Conservation (phyloP, 1,139 yeast genomes). For the Taiozyma sp. region DNA sequence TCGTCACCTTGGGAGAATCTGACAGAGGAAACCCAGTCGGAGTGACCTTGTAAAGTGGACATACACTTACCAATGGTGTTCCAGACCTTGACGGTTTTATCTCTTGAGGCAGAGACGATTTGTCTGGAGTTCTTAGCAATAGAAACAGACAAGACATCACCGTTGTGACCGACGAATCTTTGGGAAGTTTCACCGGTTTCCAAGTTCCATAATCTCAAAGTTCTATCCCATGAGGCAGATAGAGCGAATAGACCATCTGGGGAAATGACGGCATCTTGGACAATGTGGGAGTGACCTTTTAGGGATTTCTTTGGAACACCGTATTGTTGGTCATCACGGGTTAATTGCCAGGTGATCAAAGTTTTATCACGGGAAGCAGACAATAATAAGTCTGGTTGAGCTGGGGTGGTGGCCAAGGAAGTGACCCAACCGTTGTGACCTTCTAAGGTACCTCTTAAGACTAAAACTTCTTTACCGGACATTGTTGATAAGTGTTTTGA, state of each 20-base stretch:
- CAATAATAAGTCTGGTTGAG: conserved; percentile 96
- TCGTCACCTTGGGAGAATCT: conserved; percentile 80
- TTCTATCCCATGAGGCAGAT: conserved; percentile 99
- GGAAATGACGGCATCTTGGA: conserved; percentile 96
- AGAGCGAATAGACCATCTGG: conserved; percentile 98
- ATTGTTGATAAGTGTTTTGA: conserved; percentile 30
- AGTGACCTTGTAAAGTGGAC: conserved; percentile 90
- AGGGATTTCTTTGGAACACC: conserved; percentile 98
- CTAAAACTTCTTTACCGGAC: conserved; percentile 90
- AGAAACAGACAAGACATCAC: conserved; percentile 96
- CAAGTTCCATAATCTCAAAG: conserved; percentile 98
- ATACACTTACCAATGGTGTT: conserved; percentile 98
- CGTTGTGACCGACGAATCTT: conserved; percentile 98
- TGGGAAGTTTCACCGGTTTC: conserved; percentile 91
- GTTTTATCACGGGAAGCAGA: conserved; percentile 99
- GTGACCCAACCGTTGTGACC: conserved; percentile 97
- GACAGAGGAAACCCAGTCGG: conserved; percentile 99
- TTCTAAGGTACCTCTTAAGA: conserved; percentile 99
- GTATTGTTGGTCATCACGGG: conserved; percentile 95
- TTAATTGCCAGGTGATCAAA: conserved; percentile 97
- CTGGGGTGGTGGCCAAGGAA: conserved; percentile 96
- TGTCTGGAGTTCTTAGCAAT: conserved; percentile 97
- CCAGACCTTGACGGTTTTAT: conserved; percentile 99
- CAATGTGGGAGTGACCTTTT: conserved; percentile 99
- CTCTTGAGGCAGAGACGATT: conserved; percentile 98